These are phyloP conservation scores for Chimonanthus praecox DNA, from an alignment of 164 flowering plant species.

Conservation along the genomic window DNA sequence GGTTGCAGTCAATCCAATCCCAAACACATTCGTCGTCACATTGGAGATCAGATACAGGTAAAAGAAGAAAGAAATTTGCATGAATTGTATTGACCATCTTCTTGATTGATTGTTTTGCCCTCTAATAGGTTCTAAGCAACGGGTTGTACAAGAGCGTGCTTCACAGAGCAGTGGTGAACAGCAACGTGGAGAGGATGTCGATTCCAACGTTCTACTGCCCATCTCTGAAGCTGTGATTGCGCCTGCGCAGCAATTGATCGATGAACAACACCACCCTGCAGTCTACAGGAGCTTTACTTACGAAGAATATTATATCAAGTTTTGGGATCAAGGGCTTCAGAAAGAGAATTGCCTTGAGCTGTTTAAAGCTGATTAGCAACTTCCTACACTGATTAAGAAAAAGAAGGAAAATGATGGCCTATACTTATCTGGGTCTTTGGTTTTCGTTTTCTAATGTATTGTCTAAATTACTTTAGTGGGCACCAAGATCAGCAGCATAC, in stretches of 20 bases:
- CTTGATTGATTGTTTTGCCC: not conserved
- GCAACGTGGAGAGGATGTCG: constrained; percentile 35
- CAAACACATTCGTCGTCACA: constrained; percentile 63
- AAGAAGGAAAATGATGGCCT: no score
- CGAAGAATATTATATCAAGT: constrained; percentile 25
- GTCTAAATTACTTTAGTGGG: no score
- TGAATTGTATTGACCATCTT: no score
- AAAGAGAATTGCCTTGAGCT: constrained; percentile 25
- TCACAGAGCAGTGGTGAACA: constrained; percentile 50
- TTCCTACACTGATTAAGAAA: no score
- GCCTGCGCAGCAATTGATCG: constrained; percentile 25
- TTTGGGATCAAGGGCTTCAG: constrained; percentile 38
- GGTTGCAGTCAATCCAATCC: constrained; percentile 60
- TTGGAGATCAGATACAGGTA: constrained; percentile 85
- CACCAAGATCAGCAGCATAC: no score
- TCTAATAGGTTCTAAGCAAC: constrained; percentile 43
- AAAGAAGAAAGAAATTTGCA: not conserved
- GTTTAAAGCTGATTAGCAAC: not conserved
- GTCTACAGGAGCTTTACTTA: constrained; percentile 30
- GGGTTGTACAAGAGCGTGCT: constrained; percentile 46
- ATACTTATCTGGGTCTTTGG: no score
- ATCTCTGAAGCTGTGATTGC: constrained; percentile 35
- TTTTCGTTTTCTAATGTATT: no score
- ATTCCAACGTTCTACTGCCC: constrained; percentile 55
- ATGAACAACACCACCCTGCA: constrained; percentile 22